A percentile compares a stretch with the other conserved stretches of the same genome.
phyloP scores from a whole-genome alignment of 371 early-diverging fungal genomes.

The Apophysomyces elegans region DNA sequence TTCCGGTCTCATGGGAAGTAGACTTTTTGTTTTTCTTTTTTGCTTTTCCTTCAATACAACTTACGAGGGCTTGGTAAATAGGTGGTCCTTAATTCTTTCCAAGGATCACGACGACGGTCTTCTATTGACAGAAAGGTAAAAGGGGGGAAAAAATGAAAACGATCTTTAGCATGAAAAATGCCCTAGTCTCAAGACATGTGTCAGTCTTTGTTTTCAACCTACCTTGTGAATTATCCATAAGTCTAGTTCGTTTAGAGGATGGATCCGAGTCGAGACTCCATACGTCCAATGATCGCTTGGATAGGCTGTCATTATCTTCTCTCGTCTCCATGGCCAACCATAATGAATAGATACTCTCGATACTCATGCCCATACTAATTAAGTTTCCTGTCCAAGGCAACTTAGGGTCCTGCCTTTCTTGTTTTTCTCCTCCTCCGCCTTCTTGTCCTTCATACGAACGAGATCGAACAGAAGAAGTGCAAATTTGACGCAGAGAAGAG shows the following conservation, averaged over 20 bases:
- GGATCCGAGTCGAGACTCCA: constrained; percentile 5
- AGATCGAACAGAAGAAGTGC: not conserved
- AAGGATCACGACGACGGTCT: not conserved
- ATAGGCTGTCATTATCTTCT: not conserved
- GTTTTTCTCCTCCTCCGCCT: too few relatives aligned
- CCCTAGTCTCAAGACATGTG: too few relatives aligned
- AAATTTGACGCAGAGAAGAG: too few relatives aligned
- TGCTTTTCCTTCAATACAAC: not conserved
- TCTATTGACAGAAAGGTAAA: too few relatives aligned
- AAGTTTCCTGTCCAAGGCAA: not conserved
- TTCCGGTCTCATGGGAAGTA: not conserved
- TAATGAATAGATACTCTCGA: not conserved
- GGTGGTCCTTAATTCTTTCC: not conserved
- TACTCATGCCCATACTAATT: not conserved
- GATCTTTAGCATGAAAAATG: too few relatives aligned
- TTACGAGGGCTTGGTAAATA: not conserved
- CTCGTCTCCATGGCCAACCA: constrained; percentile 1
- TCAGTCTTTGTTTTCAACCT: not conserved
- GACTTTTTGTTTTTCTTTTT: not conserved
- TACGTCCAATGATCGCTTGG: not conserved
- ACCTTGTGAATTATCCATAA: not conserved
- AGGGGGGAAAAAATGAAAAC: too few relatives aligned
- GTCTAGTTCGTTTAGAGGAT: not conserved
- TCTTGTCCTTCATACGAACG: not conserved
- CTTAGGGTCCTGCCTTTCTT: not conserved